Evolutionary conservation across 495 filamentous ascomycete genomes (phyloP).

Genomic region (Xylaria grammica): DNA sequence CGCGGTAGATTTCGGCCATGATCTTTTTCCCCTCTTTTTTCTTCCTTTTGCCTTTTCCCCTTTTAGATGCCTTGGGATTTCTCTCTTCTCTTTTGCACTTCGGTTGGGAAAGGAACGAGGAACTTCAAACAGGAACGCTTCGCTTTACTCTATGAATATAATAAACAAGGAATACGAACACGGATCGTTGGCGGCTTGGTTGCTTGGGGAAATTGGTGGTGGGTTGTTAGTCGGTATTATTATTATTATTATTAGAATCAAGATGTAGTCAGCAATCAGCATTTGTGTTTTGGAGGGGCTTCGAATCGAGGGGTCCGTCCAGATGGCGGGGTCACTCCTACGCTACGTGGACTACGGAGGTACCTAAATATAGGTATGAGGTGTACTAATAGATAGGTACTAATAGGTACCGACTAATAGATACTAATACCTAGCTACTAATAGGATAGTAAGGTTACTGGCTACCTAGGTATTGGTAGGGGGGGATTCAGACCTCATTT

Average conservation of each 20-base stretch:
- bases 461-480: background rate
- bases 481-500: background rate
- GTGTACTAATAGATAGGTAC: too few species aligned
- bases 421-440: too few species aligned
- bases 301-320: conserved; percentile 2
- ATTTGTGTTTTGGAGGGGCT: conserved; percentile 8
- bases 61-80: background rate
- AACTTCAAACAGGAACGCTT: background rate
- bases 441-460: too few species aligned
- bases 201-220: background rate
- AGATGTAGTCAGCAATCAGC: conserved; percentile 19
- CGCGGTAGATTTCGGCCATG: conserved; percentile 73
- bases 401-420: too few species aligned
- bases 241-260: conserved; percentile 6
- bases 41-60: background rate
- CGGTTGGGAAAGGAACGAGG: background rate
- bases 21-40: background rate
- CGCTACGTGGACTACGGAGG: background rate
- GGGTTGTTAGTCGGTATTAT: background rate
- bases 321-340: conserved; percentile 18
- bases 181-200: background rate
- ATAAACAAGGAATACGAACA: background rate
- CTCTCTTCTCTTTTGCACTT: background rate
- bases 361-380: too few species aligned
- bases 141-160: conserved; percentile 1